Percentiles rank a stretch among this genome's conserved stretches.
phyloP scores from a whole-genome alignment of 2,329 filamentous ascomycete species.

The Penicillium sp. region DNA sequence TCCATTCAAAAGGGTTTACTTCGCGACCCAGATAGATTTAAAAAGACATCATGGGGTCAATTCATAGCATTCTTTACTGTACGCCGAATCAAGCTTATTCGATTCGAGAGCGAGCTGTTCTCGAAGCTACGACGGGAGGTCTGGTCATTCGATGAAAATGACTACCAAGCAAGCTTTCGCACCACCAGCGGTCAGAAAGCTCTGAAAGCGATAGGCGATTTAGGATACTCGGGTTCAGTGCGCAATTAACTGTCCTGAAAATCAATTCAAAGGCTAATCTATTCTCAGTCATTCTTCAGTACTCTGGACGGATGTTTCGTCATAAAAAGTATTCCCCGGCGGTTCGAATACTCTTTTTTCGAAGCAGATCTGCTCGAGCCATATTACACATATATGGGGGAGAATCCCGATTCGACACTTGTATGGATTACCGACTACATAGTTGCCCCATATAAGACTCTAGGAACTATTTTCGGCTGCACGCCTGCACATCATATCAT shows the following conservation, averaged over 20 bases:
- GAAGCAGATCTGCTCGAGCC: slow-evolving; percentile 64
- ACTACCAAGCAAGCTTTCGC: slow-evolving; percentile 57
- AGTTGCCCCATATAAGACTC: slow-evolving; percentile 53
- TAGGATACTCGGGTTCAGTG: slow-evolving; percentile 72
- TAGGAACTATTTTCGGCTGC: slow-evolving; percentile 61
- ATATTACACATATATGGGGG: slow-evolving; percentile 65
- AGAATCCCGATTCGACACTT: slow-evolving; percentile 61
- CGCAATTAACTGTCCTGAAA: background rate
- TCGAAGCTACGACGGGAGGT: slow-evolving; percentile 50
- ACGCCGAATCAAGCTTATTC: slow-evolving; percentile 51
- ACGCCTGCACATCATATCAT: slow-evolving; percentile 72
- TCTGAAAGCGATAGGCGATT: slow-evolving; percentile 63
- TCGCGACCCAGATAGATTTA: slow-evolving; percentile 28
- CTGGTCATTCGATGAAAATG: slow-evolving; percentile 57
- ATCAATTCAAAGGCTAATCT: background rate
- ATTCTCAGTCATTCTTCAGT: slow-evolving; percentile 64
- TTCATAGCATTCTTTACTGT: slow-evolving; percentile 58
- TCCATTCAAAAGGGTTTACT: slow-evolving; percentile 34
- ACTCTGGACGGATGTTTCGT: slow-evolving; percentile 68
- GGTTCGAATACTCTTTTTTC: slow-evolving; percentile 72
- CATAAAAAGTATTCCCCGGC: slow-evolving; percentile 69
- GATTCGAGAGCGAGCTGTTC: slow-evolving; percentile 53
- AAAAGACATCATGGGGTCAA: slow-evolving; percentile 41
- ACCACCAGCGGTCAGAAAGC: slow-evolving; percentile 41
- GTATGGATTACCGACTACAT: slow-evolving; percentile 73